phyloP scores from a whole-genome alignment of 306 rosid species.

The Dryas alaskensis region DNA sequence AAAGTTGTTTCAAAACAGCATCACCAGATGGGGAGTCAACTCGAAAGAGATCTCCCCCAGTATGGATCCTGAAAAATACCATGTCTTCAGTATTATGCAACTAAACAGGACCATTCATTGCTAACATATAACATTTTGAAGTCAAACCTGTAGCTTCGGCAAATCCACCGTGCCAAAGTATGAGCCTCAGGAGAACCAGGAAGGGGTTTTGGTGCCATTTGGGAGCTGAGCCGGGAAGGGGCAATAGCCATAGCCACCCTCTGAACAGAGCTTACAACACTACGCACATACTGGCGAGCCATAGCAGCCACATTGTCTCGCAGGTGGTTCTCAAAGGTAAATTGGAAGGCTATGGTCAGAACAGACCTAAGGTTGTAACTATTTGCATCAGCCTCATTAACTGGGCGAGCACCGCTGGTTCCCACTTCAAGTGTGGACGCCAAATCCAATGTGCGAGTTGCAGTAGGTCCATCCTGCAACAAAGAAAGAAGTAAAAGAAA shows the following conservation, averaged over 20 bases:
- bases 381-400: slow-evolving; percentile 52
- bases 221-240: slow-evolving; percentile 67
- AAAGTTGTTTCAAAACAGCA: slow-evolving; percentile 80
- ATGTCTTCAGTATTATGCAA: neutral
- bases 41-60: slow-evolving; percentile 65
- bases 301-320: slow-evolving; percentile 92
- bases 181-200: slow-evolving; percentile 94
- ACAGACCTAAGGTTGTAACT: slow-evolving; percentile 80
- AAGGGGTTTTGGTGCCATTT: slow-evolving; percentile 64
- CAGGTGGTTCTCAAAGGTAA: slow-evolving; percentile 77
- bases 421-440: slow-evolving; percentile 94
- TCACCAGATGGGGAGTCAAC: slow-evolving; percentile 58
- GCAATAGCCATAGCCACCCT: slow-evolving; percentile 98
- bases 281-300: slow-evolving; percentile 98
- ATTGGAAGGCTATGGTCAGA: slow-evolving; percentile 92
- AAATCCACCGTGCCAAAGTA: slow-evolving; percentile 80
- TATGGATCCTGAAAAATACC: slow-evolving; percentile 55
- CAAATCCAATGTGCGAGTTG: slow-evolving; percentile 77
- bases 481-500: slow-evolving; percentile 11
- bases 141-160: slow-evolving; percentile 73
- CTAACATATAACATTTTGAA: neutral
- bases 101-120: neutral
- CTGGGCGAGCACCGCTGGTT: slow-evolving; percentile 49
- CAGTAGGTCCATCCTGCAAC: slow-evolving; percentile 61
- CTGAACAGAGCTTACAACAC: slow-evolving; percentile 92